These are phyloP conservation scores for Acanthamoeba divionensis DNA, from an alignment of 208 protist species.

Conservation along the genomic window DNA sequence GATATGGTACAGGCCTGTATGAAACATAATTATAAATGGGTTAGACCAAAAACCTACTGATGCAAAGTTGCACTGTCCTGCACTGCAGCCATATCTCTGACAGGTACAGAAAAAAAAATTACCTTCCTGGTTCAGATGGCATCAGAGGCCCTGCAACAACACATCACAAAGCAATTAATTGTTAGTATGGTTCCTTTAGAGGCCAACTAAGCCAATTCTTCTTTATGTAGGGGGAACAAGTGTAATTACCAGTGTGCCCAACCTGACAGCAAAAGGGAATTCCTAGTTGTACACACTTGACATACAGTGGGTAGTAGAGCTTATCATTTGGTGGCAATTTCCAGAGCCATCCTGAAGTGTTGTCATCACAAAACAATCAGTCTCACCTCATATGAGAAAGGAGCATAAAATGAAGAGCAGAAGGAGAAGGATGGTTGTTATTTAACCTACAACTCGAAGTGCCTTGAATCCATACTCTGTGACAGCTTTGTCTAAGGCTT, in stretches of 20 bases:
- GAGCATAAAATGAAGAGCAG: not conserved
- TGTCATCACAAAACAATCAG: too few relatives aligned
- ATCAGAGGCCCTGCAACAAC: not conserved
- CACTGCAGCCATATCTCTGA: not conserved
- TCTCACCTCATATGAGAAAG: not conserved
- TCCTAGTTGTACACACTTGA: slow-evolving; percentile 53
- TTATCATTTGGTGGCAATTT: slow-evolving; percentile 59
- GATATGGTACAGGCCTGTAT: slow-evolving; percentile 45
- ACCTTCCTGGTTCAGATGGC: slow-evolving; percentile 52
- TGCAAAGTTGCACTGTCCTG: not conserved
- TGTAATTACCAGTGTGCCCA: slow-evolving; percentile 53
- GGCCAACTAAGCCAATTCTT: too few relatives aligned
- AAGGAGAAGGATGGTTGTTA: not conserved
- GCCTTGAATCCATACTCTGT: slow-evolving; percentile 36
- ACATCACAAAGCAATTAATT: not conserved
- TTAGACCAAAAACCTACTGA: not conserved
- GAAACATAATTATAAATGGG: not conserved
- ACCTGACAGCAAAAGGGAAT: slow-evolving; percentile 58
- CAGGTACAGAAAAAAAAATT: not conserved
- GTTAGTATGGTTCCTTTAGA: not conserved
- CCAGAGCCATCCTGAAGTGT: slow-evolving; percentile 56
- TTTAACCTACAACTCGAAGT: not conserved
- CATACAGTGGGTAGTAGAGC: slow-evolving; percentile 58
- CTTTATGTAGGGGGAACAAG: too few relatives aligned
- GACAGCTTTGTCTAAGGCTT: slow-evolving; percentile 10